phyloP scores from a whole-genome alignment of 257 asterid genomes.

The Plectranthus barbatus region DNA sequence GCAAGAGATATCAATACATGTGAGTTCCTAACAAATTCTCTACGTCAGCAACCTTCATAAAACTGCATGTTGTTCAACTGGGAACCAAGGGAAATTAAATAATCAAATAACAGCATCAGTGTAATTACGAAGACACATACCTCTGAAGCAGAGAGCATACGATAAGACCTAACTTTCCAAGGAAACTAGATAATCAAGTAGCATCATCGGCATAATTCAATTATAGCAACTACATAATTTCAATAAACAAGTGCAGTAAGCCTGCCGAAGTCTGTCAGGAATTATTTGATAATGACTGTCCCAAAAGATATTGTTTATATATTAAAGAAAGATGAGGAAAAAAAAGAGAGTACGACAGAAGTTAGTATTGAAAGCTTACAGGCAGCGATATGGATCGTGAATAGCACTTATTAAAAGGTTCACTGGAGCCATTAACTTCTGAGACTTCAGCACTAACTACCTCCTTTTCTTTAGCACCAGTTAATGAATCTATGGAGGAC shows the following conservation, averaged over 20 bases:
- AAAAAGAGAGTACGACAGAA: neutral
- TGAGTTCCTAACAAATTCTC: neutral
- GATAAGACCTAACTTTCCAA: slow-evolving; percentile 11
- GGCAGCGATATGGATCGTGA: slow-evolving; percentile 50
- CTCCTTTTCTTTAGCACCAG: slow-evolving; percentile 17
- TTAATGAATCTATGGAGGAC: slow-evolving; percentile 18
- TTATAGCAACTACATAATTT: neutral
- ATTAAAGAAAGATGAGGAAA: neutral
- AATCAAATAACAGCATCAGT: neutral
- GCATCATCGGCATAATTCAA: slow-evolving; percentile 3
- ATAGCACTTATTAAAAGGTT: slow-evolving; percentile 21
- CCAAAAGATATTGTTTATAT: neutral
- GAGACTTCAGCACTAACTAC: slow-evolving; percentile 14
- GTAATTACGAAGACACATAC: neutral
- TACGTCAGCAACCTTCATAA: neutral
- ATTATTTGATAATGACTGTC: neutral
- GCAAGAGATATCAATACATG: neutral
- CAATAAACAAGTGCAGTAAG: neutral
- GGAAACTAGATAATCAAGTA: neutral
- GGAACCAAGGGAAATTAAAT: neutral
- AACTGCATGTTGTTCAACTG: neutral
- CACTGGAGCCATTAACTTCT: slow-evolving; percentile 16
- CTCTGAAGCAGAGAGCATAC: slow-evolving; percentile 5
- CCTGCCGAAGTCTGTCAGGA: neutral
- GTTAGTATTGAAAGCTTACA: slow-evolving; percentile 43